These are phyloP conservation scores for Usnea hakonensis DNA, from an alignment of 495 filamentous ascomycete genomes.

Conservation along the genomic window DNA sequence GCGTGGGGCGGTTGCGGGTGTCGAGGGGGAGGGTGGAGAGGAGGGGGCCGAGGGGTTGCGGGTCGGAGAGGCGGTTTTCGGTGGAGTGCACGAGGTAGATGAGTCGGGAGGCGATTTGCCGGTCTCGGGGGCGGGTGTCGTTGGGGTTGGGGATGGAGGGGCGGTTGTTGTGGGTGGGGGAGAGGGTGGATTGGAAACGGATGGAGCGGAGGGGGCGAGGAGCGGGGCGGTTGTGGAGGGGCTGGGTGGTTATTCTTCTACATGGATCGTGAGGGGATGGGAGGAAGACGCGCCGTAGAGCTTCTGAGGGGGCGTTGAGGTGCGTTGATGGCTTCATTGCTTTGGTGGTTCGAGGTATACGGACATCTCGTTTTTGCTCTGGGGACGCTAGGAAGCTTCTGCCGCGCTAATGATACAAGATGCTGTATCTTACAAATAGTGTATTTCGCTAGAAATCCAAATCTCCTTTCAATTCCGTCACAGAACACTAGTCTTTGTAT, in stretches of 20 bases:
- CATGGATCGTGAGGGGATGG: background rate
- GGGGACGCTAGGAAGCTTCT: too few relatives aligned
- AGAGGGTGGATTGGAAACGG: background rate
- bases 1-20: constrained; percentile 17
- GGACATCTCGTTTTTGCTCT: too few relatives aligned
- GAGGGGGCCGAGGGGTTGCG: constrained; percentile 34
- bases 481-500: too few relatives aligned
- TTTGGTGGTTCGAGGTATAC: background rate
- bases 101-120: constrained; percentile 45
- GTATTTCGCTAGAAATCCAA: too few relatives aligned
- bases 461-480: too few relatives aligned
- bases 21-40: constrained; percentile 42
- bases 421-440: too few relatives aligned
- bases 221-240: background rate
- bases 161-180: background rate
- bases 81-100: constrained; percentile 49
- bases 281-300: constrained; percentile 11
- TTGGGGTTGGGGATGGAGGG: background rate
- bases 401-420: too few relatives aligned
- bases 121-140: constrained; percentile 32
- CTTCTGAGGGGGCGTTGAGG: constrained; percentile 1
- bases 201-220: background rate
- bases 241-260: background rate
- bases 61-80: constrained; percentile 38
- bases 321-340: constrained; percentile 1